Evolutionary conservation across 495 filamentous ascomycete genomes (phyloP), one percentile per base, ranked within the genome.

Genomic region (Talaromyces thailandensis): DNA sequence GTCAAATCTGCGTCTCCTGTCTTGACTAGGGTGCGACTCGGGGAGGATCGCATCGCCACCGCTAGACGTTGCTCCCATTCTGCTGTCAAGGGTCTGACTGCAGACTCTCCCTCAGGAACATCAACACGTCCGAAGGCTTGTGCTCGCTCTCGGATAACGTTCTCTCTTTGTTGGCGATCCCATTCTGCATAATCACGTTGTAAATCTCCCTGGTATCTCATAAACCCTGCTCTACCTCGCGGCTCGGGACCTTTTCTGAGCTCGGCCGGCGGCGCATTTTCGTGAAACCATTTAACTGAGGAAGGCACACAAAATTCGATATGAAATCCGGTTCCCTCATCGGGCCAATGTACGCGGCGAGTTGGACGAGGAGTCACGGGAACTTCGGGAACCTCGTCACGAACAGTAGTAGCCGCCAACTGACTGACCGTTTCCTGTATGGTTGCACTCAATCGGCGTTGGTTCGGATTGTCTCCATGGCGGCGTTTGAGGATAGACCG

Each of bases 1-100:
- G 69, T 80, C 8, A 95, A 70, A 2, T 79, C 71, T 4, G 82
- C 80, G 6, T 86, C 87, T 21, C 82, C 77, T 3, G 78, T 82
- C 24, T 66, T 78, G 2, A 79, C 81, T 31, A 84, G 63, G 21
- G 68, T 58, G 6, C 68, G 51, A 5, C 60, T 63, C 12, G 66
- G 62, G 6, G 65, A 64, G 25, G 65, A 37, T 7, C 65, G 56
- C 73, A 77, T 73, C 6, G 68, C 75, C 6, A 23, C 3, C 0
- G 12, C 16, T 6, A 61, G 16, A 31, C 68, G 71, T 1, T 66
- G 58, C 28, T 79, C 68, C 83, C 82, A 86, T 32, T 73, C 67
- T 0, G 53, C n/a, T 3, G 73, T 66, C 16, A 88, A 68, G 6
- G 72, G 72, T 3, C 77, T 70, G 23, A 88, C 75, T 48, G 71